phyloP scores from a whole-genome alignment of 345 rosid genomes.

The Acer yangbiense region DNA sequence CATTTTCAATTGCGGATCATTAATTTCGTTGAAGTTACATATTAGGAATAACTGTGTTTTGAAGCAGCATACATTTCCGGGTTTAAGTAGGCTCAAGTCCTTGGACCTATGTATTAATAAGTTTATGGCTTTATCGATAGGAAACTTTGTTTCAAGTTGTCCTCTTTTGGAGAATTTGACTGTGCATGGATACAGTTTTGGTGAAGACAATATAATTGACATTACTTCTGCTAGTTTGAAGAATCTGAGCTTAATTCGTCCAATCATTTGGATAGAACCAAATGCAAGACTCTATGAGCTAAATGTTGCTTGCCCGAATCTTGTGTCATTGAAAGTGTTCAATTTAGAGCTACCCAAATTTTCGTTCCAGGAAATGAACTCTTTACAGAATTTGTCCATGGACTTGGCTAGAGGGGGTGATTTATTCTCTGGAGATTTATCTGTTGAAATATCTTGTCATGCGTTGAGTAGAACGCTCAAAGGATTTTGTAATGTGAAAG shows the following conservation, averaged over 20 bases:
- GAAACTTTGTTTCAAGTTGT: background rate
- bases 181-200: background rate
- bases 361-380: background rate
- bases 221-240: constrained; percentile 6
- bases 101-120: too few species aligned
- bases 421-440: too few species aligned
- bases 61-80: background rate
- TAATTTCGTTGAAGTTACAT: background rate
- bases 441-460: too few species aligned
- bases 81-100: background rate
- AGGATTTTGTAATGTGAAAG: background rate
- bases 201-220: background rate
- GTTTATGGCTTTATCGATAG: too few species aligned
- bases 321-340: background rate
- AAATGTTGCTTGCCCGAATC: constrained; percentile 10
- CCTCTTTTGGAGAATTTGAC: background rate
- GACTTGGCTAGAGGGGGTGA: too few species aligned
- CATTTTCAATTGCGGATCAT: background rate
- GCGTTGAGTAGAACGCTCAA: background rate
- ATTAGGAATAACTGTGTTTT: background rate
- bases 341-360: background rate
- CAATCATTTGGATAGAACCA: background rate
- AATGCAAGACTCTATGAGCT: background rate
- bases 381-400: background rate
- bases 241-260: too few species aligned